Conservation (phyloP, 2,329 filamentous ascomycete genomes). For the Mariannaea sp. region DNA sequence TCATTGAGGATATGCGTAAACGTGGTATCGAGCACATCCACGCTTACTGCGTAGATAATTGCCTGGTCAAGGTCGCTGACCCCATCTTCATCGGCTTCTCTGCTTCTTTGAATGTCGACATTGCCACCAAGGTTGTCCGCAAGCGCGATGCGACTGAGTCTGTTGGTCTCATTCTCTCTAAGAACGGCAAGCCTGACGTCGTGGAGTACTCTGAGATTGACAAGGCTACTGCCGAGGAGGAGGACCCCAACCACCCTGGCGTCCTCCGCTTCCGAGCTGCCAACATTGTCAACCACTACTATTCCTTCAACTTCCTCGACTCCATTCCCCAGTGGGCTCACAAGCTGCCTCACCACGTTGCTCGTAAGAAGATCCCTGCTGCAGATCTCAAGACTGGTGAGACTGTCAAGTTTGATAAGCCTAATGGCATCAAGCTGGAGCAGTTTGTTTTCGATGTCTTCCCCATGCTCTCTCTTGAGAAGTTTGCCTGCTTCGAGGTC, state of each 20-base stretch:
- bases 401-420: conserved; percentile 86
- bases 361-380: conserved; percentile 96
- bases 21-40: conserved; percentile 94
- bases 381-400: conserved; percentile 77
- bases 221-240: conserved; percentile 82
- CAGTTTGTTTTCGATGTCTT: conserved; percentile 99
- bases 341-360: conserved; percentile 91
- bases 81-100: conserved; percentile 95
- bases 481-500: conserved; percentile 96
- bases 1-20: conserved; percentile 84
- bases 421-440: conserved; percentile 98
- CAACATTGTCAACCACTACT: conserved; percentile 99
- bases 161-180: conserved; percentile 90
- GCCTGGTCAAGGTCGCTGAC: conserved; percentile 97
- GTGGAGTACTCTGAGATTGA: conserved; percentile 99
- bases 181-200: conserved; percentile 95
- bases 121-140: conserved; percentile 98
- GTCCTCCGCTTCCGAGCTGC: conserved; percentile 95
- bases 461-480: conserved; percentile 80
- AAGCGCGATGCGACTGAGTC: conserved; percentile 97
- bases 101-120: conserved; percentile 85
- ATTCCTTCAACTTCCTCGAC: conserved; percentile 91
- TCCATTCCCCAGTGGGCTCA: conserved; percentile 85
- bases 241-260: conserved; percentile 77
- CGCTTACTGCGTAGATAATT: conserved; percentile 98